A percentile compares a stretch with the other conserved stretches of the same genome.
phyloP scores from a whole-genome alignment of 768 basidiomycete species.

The Tylopilus balloui region DNA sequence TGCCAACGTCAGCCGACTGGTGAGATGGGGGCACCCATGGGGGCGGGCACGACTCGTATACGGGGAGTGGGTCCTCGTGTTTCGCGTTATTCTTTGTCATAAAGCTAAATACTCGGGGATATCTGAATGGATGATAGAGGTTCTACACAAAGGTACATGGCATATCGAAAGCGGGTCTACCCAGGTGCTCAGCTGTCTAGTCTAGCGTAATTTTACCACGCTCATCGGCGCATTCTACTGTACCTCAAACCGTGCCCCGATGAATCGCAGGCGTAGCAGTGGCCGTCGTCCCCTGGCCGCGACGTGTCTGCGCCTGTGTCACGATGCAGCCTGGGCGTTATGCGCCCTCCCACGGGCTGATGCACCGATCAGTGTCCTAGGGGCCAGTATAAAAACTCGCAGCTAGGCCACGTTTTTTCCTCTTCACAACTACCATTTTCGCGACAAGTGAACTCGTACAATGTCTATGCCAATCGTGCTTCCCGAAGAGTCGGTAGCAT shows the following conservation, averaged over 20 bases:
- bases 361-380: too few species aligned
- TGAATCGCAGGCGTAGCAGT: too few species aligned
- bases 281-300: too few species aligned
- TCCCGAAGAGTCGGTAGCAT: not conserved
- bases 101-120: not conserved
- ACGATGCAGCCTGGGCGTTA: not conserved
- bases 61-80: constrained; percentile 35
- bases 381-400: not conserved
- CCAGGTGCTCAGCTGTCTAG: too few species aligned
- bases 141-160: not conserved
- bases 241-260: too few species aligned
- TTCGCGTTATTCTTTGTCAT: constrained; percentile 27
- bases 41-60: constrained; percentile 67
- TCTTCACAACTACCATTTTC: not conserved
- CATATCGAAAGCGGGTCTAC: too few species aligned
- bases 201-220: too few species aligned
- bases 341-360: not conserved
- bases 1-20: constrained; percentile 65
- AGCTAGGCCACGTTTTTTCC: not conserved
- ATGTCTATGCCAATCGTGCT: not conserved
- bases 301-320: not conserved
- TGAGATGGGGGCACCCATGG: constrained; percentile 70
- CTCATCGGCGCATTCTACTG: too few species aligned
- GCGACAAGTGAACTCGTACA: not conserved
- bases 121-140: not conserved